Conservation (phyloP, 2,329 filamentous ascomycete species). For the Fusarium irregulare region DNA sequence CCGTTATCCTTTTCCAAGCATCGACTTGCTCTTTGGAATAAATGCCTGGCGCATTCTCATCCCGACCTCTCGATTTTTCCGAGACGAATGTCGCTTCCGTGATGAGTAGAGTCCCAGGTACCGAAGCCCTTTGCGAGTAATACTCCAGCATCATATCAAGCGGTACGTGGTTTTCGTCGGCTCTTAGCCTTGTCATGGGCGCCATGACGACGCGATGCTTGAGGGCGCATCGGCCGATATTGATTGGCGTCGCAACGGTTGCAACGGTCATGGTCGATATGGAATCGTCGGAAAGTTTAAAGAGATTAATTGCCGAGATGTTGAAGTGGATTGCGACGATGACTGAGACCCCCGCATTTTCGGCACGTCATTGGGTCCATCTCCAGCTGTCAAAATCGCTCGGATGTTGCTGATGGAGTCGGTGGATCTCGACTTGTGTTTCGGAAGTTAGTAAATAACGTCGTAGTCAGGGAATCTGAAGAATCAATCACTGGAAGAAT, state of each 20-base stretch:
- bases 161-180: conserved; percentile 12
- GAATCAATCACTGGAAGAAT: background rate
- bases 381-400: conserved; percentile 12
- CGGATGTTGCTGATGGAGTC: conserved; percentile 15
- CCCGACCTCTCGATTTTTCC: background rate
- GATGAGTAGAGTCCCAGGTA: conserved; percentile 27
- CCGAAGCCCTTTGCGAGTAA: conserved; percentile 24
- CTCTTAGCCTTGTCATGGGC: conserved; percentile 19
- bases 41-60: conserved; percentile 15
- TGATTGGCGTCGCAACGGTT: conserved; percentile 1
- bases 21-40: conserved; percentile 7
- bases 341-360: conserved; percentile 21
- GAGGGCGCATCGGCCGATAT: conserved; percentile 12
- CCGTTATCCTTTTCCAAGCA: conserved; percentile 3
- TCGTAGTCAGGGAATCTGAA: background rate
- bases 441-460: conserved; percentile 15
- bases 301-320: background rate
- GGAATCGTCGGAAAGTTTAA: background rate
- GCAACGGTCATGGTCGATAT: background rate
- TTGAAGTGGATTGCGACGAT: background rate
- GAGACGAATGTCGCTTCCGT: conserved; percentile 24
- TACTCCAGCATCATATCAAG: conserved; percentile 21
- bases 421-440: conserved; percentile 6
- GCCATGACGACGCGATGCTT: conserved; percentile 27
- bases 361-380: conserved; percentile 16